phyloP scores from a whole-genome alignment of 345 rosid genomes.

The Heritiera fomes region DNA sequence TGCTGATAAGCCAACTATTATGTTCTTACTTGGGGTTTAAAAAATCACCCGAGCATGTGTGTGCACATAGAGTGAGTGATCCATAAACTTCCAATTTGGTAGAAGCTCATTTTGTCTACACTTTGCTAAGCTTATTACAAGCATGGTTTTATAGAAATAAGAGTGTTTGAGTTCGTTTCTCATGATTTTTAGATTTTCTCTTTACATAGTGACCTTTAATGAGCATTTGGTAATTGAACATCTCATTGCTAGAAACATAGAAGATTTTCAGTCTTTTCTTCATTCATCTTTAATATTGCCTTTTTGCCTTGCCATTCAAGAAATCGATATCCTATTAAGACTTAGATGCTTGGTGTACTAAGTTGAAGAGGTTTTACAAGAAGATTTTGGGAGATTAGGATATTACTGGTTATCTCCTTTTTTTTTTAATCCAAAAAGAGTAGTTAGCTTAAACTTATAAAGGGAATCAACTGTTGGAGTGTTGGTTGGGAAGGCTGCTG shows the following conservation, averaged over 20 bases:
- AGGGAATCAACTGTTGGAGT: neutral
- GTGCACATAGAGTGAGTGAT: neutral
- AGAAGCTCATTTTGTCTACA: neutral
- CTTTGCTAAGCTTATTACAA: neutral
- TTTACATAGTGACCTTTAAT: neutral
- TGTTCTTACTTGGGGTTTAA: neutral
- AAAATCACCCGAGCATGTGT: neutral
- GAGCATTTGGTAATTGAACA: neutral
- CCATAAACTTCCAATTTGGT: neutral
- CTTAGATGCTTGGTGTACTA: neutral
- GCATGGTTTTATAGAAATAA: neutral
- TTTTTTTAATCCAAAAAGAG: neutral
- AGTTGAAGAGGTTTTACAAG: neutral
- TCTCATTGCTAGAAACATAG: constrained; percentile 11
- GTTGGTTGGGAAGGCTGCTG: neutral
- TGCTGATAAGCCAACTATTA: constrained; percentile 8
- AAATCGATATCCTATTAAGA: neutral
- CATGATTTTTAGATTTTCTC: neutral
- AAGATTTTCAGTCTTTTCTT: constrained; percentile 6
- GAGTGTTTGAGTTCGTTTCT: neutral
- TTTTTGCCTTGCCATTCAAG: constrained; percentile 7
- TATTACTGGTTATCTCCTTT: neutral
- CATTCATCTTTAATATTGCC: neutral
- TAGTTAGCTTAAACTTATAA: neutral
- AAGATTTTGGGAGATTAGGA: neutral